phyloP scores from a whole-genome alignment of 148 eudicot species.

The Rheum nobile region DNA sequence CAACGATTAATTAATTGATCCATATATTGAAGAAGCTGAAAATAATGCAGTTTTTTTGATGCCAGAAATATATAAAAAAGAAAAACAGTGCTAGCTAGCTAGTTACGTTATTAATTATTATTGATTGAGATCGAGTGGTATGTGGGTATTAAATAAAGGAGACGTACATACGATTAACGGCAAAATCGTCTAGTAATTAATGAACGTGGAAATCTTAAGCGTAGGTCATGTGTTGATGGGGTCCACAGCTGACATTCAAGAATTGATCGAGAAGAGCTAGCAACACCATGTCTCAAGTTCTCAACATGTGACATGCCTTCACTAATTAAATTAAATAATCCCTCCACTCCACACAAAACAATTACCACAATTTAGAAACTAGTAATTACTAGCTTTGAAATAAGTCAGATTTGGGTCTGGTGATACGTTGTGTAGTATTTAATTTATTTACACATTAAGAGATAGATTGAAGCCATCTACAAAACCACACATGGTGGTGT shows the following conservation, averaged over 20 bases:
- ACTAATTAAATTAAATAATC: not conserved
- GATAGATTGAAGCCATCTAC: not conserved
- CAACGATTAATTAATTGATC: no score
- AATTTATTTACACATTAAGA: not conserved
- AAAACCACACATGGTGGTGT: not conserved
- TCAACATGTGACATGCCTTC: not conserved
- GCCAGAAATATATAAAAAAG: not conserved
- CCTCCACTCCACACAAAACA: not conserved
- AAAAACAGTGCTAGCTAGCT: not conserved
- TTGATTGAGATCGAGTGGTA: not conserved
- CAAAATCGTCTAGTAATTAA: slow-evolving; percentile 1
- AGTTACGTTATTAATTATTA: no score
- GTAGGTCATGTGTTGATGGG: not conserved
- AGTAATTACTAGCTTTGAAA: not conserved
- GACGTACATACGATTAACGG: not conserved
- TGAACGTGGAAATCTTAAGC: not conserved
- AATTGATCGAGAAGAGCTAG: not conserved
- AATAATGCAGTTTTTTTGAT: no score
- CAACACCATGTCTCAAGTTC: not conserved
- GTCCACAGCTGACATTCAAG: not conserved
- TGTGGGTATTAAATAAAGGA: not conserved
- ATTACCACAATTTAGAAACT: not conserved
- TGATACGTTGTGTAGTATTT: not conserved
- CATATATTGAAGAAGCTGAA: no score
- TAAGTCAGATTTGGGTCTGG: not conserved